Evolutionary conservation across 176 grass and related monocot genomes (phyloP).

Genomic region (Zoysia pacifica): DNA sequence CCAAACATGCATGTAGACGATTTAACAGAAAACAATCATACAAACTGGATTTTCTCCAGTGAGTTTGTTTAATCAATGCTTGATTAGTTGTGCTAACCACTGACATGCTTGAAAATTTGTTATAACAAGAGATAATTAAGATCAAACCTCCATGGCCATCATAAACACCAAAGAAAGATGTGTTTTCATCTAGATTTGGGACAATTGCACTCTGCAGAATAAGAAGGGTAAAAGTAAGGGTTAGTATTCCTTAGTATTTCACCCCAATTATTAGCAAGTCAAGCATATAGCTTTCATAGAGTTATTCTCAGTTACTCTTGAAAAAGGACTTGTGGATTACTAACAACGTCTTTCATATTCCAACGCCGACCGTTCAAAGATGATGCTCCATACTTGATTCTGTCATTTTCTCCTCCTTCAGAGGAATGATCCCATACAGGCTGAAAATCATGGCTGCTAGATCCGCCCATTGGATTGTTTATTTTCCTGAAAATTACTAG

Average conservation of each 20-base stretch:
- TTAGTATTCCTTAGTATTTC: conserved; percentile 26
- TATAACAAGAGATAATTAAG: conserved; percentile 4
- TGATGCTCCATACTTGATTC: conserved; percentile 34
- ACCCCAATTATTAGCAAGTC: background rate
- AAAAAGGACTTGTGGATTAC: conserved; percentile 19
- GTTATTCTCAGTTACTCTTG: background rate
- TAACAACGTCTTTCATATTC: conserved; percentile 39
- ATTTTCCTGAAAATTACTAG: conserved; percentile 30
- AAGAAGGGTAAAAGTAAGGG: conserved; percentile 14
- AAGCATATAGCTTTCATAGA: background rate
- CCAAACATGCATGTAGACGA: conserved; percentile 10
- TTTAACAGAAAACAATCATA: background rate
- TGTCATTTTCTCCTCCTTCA: conserved; percentile 25
- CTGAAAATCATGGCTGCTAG: background rate
- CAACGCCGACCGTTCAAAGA: background rate
- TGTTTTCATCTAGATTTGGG: conserved; percentile 27
- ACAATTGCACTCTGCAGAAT: conserved; percentile 38
- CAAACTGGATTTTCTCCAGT: background rate
- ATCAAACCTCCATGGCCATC: conserved; percentile 55
- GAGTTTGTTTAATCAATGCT: background rate
- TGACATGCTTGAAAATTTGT: conserved; percentile 1
- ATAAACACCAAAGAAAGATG: conserved; percentile 53
- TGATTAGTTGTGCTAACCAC: background rate
- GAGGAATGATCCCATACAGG: background rate
- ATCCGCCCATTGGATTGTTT: conserved; percentile 22